A percentile compares a stretch with the other conserved stretches of the same genome.
Conservation (phyloP, 2,329 filamentous ascomycete species). For the Apiospora koreana region DNA sequence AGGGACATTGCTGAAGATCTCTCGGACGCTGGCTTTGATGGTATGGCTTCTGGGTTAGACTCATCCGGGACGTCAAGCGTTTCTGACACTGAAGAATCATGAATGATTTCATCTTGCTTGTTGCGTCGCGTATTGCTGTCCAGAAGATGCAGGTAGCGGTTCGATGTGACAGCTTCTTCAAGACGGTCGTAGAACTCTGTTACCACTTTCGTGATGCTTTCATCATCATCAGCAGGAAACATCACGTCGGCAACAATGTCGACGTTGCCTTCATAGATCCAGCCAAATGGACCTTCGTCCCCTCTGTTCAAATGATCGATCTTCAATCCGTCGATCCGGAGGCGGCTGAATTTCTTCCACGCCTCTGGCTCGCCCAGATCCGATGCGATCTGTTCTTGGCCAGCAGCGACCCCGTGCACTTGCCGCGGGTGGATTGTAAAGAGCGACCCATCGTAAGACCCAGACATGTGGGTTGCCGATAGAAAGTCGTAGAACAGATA, state of each 20-base stretch:
- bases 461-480: slow-evolving; percentile 93
- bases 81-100: neutral
- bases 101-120: slow-evolving; percentile 14
- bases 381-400: slow-evolving; percentile 54
- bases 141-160: slow-evolving; percentile 63
- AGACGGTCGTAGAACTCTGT: slow-evolving; percentile 96
- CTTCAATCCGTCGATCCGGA: slow-evolving; percentile 89
- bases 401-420: slow-evolving; percentile 75
- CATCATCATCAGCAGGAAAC: slow-evolving; percentile 85
- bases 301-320: slow-evolving; percentile 96
- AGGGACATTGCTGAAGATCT: neutral
- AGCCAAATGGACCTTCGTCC: slow-evolving; percentile 90
- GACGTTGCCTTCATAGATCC: slow-evolving; percentile 96
- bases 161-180: slow-evolving; percentile 86
- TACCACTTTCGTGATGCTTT: slow-evolving; percentile 90
- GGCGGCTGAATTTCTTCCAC: slow-evolving; percentile 95
- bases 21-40: slow-evolving; percentile 1
- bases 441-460: slow-evolving; percentile 90
- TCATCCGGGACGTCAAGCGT: slow-evolving; percentile 18
- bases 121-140: slow-evolving; percentile 44
- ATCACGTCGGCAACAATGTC: slow-evolving; percentile 96
- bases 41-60: slow-evolving; percentile 15
- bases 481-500: slow-evolving; percentile 98
- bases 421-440: slow-evolving; percentile 97
- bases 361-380: slow-evolving; percentile 67